Conservation (phyloP, 2,329 filamentous ascomycete genomes). For the Dactylellina cionopaga region DNA sequence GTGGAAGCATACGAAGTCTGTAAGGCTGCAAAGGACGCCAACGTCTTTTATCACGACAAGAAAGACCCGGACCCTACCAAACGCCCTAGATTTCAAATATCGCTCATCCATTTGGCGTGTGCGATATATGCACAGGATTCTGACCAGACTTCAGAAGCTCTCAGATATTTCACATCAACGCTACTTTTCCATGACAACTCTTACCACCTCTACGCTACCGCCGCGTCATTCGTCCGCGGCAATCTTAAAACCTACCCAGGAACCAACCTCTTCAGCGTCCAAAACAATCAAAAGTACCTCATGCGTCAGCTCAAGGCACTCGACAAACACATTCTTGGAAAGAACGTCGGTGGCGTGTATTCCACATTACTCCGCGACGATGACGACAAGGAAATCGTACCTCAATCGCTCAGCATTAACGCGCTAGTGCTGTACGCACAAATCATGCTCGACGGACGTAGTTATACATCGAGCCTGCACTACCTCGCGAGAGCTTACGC, state of each 20-base stretch:
- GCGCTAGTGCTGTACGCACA: conserved; percentile 90
- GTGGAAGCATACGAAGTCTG: conserved; percentile 80
- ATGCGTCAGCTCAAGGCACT: conserved; percentile 90
- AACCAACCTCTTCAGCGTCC: conserved; percentile 56
- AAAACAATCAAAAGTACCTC: conserved; percentile 79
- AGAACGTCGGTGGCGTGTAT: conserved; percentile 61
- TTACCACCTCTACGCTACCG: conserved; percentile 67
- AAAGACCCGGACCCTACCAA: conserved; percentile 62
- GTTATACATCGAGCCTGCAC: conserved; percentile 73
- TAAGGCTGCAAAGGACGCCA: conserved; percentile 79
- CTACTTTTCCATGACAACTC: conserved; percentile 82
- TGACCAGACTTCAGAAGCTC: conserved; percentile 77
- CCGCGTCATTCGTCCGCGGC: conserved; percentile 53
- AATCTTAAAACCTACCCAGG: conserved; percentile 55
- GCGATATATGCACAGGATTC: conserved; percentile 81
- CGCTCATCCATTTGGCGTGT: conserved; percentile 69
- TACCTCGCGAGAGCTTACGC: conserved; percentile 85
- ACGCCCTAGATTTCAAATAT: conserved; percentile 66
- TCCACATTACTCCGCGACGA: conserved; percentile 58
- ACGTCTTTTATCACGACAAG: conserved; percentile 79
- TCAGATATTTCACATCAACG: conserved; percentile 85
- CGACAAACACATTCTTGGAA: conserved; percentile 73
- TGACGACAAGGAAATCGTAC: conserved; percentile 60
- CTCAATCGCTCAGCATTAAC: conserved; percentile 75
- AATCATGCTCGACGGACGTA: conserved; percentile 83